phyloP scores from a whole-genome alignment of 441 rosid species.

The Croton setiger region DNA sequence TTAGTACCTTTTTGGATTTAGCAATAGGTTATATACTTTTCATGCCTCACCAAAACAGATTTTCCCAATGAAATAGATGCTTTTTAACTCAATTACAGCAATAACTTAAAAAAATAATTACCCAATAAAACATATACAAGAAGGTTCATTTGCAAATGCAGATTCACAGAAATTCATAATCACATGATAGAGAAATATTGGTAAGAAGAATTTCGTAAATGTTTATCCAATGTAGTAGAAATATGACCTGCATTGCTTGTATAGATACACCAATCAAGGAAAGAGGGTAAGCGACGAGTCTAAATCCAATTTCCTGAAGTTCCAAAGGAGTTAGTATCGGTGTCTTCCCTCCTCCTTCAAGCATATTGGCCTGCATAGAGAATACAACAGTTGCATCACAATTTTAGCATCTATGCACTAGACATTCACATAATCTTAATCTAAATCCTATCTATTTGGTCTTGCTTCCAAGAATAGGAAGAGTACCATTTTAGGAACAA shows the following conservation, averaged over 20 bases:
- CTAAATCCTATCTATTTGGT: background rate
- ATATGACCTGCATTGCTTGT: conserved; percentile 81
- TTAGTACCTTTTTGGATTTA: conserved; percentile 3
- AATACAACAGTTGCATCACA: conserved; percentile 19
- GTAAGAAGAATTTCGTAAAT: too few relatives aligned
- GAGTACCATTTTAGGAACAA: background rate
- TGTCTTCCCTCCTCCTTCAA: conserved; percentile 89
- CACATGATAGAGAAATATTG: background rate
- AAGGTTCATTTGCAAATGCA: too few relatives aligned
- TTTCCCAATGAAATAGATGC: background rate
- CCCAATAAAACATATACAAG: too few relatives aligned
- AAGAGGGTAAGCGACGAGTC: conserved; percentile 77
- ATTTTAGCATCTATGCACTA: conserved; percentile 6
- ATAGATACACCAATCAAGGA: conserved; percentile 87
- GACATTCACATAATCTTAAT: background rate
- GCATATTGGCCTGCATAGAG: conserved; percentile 68
- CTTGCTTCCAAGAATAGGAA: background rate
- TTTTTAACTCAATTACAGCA: background rate
- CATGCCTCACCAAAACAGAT: background rate
- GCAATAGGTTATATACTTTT: background rate
- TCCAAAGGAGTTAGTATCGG: conserved; percentile 75
- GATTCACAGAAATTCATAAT: background rate
- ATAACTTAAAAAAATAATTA: background rate
- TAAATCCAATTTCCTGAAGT: conserved; percentile 79
- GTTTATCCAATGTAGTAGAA: conserved; percentile 3